phyloP scores from a whole-genome alignment of 2,329 filamentous ascomycete genomes.

The Chrysoporthe puriensis region DNA sequence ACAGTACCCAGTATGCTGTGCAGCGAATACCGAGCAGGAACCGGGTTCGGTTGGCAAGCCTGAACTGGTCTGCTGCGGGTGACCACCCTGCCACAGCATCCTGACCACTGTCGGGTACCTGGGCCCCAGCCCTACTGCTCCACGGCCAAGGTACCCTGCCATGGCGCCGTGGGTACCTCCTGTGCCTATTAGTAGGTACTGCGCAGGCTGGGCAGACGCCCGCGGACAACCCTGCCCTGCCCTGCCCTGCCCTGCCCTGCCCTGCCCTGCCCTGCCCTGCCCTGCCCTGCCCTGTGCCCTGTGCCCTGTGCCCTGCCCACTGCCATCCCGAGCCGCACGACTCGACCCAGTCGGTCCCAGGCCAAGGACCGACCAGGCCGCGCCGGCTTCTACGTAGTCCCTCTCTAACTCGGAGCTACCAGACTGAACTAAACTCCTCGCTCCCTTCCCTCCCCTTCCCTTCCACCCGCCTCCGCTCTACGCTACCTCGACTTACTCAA shows the following conservation, averaged over 20 bases:
- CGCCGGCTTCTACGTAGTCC: slow-evolving; percentile 9
- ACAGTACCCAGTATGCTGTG: not conserved
- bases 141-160: not conserved
- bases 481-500: slow-evolving; percentile 11
- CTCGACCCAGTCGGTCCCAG: slow-evolving; percentile 3
- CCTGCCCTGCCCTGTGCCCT: not conserved
- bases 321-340: slow-evolving; percentile 3
- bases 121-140: not conserved
- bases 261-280: not conserved
- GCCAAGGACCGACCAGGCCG: slow-evolving; percentile 14
- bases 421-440: slow-evolving; percentile 9
- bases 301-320: not conserved
- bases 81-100: not conserved
- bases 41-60: not conserved
- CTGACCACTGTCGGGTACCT: slow-evolving; percentile 1
- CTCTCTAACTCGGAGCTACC: slow-evolving; percentile 17
- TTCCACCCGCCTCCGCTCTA: slow-evolving; percentile 13
- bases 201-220: too few species aligned
- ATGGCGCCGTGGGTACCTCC: not conserved
- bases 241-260: too few species aligned
- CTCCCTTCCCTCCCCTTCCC: slow-evolving; percentile 16
- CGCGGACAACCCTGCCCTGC: too few species aligned
- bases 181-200: too few species aligned
- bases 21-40: not conserved
- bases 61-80: not conserved